Evolutionary conservation across 495 filamentous ascomycete genomes (phyloP).

Genomic region (Xylaria intraflava): DNA sequence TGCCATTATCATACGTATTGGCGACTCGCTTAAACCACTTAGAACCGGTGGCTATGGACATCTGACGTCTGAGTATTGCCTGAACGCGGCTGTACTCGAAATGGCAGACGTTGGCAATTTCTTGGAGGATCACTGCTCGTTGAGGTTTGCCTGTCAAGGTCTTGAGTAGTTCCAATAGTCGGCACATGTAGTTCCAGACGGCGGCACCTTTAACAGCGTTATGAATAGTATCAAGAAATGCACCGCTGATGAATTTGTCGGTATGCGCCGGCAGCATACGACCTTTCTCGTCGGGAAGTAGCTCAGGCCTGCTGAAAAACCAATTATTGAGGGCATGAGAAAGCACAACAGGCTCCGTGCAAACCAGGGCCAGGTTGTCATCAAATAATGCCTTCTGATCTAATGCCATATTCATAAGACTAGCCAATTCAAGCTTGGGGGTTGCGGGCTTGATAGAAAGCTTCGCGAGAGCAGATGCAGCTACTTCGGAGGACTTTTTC

Average conservation of each 20-base stretch:
- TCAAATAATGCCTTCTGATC: conserved; percentile 18
- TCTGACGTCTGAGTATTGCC: conserved; percentile 23
- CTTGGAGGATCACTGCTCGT: conserved; percentile 26
- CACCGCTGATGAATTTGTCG: conserved; percentile 28
- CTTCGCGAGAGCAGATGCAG: conserved; percentile 14
- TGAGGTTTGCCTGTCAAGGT: conserved; percentile 16
- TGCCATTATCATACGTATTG: conserved; percentile 24
- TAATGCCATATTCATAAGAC: conserved; percentile 11
- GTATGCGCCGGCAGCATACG: conserved; percentile 18
- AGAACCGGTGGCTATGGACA: conserved; percentile 18
- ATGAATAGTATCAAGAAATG: conserved; percentile 32
- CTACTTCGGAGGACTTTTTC: conserved; percentile 15
- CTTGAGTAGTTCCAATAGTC: conserved; percentile 24
- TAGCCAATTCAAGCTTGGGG: conserved; percentile 13
- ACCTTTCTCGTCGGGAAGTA: conserved; percentile 32
- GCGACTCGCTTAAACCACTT: conserved; percentile 31
- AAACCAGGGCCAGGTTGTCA: conserved; percentile 21
- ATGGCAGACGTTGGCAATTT: conserved; percentile 32
- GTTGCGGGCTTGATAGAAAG: conserved; percentile 8
- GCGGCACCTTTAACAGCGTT: conserved; percentile 20
- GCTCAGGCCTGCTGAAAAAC: conserved; percentile 29
- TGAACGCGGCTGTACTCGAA: conserved; percentile 30
- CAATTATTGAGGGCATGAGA: conserved; percentile 24
- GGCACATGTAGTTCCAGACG: conserved; percentile 32
- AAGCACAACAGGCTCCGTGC: conserved; percentile 28